A percentile compares a stretch with the other conserved stretches of the same genome.
Evolutionary conservation across 1,284 basidiomycete species (phyloP).

Genomic region (Somion occarium): DNA sequence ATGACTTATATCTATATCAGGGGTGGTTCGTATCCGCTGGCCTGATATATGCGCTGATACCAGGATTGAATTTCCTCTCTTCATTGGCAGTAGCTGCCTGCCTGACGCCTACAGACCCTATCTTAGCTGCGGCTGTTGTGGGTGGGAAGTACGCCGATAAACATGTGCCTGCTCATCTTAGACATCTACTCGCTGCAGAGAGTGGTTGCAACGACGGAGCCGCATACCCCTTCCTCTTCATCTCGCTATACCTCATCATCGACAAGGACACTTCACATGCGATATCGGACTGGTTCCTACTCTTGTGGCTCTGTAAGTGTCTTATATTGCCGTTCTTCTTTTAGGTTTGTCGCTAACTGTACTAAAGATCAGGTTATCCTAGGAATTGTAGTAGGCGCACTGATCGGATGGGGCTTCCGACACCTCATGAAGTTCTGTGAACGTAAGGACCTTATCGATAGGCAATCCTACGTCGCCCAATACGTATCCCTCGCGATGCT

Average conservation of each 20-base stretch:
- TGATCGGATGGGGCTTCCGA: constrained; percentile 81
- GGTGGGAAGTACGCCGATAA: constrained; percentile 99
- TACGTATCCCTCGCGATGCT: constrained; percentile 77
- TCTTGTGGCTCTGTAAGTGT: constrained; percentile 77
- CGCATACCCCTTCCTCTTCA: constrained; percentile 94
- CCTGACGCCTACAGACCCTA: constrained; percentile 95
- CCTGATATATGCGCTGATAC: constrained; percentile 87
- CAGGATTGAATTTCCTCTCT: constrained; percentile 82
- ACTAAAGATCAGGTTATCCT: constrained; percentile 75
- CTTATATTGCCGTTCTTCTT: constrained; percentile 9
- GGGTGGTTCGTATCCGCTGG: constrained; percentile 91
- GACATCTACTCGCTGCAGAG: constrained; percentile 88
- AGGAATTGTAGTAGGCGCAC: constrained; percentile 75
- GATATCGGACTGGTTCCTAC: constrained; percentile 78
- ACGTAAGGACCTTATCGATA: constrained; percentile 85
- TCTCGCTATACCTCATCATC: constrained; percentile 87
- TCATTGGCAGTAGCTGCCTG: constrained; percentile 89
- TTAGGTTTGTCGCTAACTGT: constrained; percentile 5
- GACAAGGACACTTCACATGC: constrained; percentile 65
- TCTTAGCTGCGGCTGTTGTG: constrained; percentile 85
- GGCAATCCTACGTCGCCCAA: constrained; percentile 85
- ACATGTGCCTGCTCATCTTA: constrained; percentile 94
- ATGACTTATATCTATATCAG: constrained; percentile 32
- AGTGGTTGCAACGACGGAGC: constrained; percentile 93
- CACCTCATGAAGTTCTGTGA: constrained; percentile 97